Base-by-base conservation (phyloP, 1,284 basidiomycete species). In the Fomitopsis pinicola region DNA sequence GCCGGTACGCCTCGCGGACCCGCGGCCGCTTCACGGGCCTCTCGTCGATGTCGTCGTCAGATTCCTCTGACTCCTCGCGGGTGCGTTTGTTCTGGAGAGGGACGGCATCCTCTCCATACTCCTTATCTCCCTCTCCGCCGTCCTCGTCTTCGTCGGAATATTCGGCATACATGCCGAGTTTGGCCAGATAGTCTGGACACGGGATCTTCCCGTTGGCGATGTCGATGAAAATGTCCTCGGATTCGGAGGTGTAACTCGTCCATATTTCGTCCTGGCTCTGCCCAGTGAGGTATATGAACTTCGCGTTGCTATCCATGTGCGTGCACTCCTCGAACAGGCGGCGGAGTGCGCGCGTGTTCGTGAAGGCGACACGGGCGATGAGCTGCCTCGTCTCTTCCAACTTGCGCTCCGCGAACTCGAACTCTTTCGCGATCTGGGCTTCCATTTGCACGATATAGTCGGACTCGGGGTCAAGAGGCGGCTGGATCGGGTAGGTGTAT, bases 81-180 rank as follows among this genome's bases (percentile, higher is more conserved):
- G 38, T 14, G 38, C 38, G 38, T 15, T 40, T 36, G 35, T 36
- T 40, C 38, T 40, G 38, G 38, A 8, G 38, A 40, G 38, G 38
- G 12, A 2, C 0, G 38, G 3, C 30, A 8, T 33, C 30, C 5
- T 33, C 30, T 14, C 38, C 38, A 10, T 12, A 12, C 38, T 10
- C 38, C 38, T 4, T 40, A 10, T 40, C 38, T 2, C 14, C 48
- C 48, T 33, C 48, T 1, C 30, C 48, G 14, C 7, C 28, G 1
- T 33, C 48, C 28, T 50, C 45, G 9, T 6, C 22, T 19, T 19
- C 19, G 22, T 72, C 69, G 55, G 67, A 53, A 68, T 61, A 64
- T 62, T 66, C 54, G 66, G 64, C 53, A 36, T n/a, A 10, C 17
- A 28, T 15, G 48, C 22, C 22, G 22, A 22, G 22, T 22, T 22